These are phyloP conservation scores for Tolypocladium paradoxum DNA, from an alignment of 2,329 filamentous ascomycete species.

Conservation along the genomic window DNA sequence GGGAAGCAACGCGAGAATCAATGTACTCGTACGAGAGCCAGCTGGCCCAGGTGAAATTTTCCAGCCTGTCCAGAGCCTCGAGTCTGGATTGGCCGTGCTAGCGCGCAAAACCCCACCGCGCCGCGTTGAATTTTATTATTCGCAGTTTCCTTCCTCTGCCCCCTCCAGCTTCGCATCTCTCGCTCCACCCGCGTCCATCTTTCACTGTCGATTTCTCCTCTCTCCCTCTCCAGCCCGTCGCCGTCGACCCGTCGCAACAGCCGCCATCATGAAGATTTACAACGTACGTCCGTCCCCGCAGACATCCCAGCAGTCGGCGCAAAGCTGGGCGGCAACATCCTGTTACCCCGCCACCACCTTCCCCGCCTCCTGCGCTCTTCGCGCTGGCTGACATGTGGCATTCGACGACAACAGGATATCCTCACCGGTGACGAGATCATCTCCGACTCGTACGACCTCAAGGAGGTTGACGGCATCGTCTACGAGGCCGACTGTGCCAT, in stretches of 20 bases:
- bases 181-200: constrained; percentile 5
- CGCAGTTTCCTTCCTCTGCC: neutral
- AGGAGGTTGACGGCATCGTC: constrained; percentile 65
- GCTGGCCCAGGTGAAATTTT: neutral
- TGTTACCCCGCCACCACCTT: constrained; percentile 11
- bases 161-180: neutral
- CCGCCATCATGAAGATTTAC: constrained; percentile 63
- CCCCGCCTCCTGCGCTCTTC: neutral
- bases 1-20: neutral
- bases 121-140: neutral
- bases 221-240: constrained; percentile 7
- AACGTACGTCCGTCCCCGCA: constrained; percentile 35
- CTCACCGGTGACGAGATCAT: constrained; percentile 89
- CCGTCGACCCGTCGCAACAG: constrained; percentile 7
- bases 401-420: constrained; percentile 55
- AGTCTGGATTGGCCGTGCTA: neutral
- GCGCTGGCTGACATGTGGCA: constrained; percentile 13
- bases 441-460: constrained; percentile 86
- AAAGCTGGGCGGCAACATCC: neutral
- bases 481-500: constrained; percentile 91
- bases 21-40: too few species aligned
- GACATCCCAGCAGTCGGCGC: neutral
- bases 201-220: constrained; percentile 6
- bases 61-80: too few species aligned
- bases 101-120: neutral